Evolutionary conservation across 345 rosid genomes (phyloP).

Genomic region (Excoecaria agallocha): DNA sequence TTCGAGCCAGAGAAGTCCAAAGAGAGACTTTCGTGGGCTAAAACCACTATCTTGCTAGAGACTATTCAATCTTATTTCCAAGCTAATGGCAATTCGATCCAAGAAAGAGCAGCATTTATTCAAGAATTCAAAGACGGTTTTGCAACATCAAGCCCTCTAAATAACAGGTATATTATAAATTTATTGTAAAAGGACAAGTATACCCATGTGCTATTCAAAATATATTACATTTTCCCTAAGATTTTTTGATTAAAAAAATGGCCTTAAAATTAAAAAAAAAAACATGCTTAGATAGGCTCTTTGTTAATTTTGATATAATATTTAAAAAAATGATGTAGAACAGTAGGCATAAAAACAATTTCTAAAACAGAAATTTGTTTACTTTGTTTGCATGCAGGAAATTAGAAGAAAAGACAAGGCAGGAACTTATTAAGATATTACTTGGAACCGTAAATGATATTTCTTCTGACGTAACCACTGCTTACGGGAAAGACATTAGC

Average conservation of each 20-base stretch:
- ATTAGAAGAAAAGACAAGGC: slow-evolving; percentile 28
- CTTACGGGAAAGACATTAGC: slow-evolving; percentile 56
- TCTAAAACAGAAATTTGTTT: background rate
- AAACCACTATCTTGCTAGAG: slow-evolving; percentile 50
- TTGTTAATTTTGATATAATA: no score
- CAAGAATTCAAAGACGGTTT: slow-evolving; percentile 39
- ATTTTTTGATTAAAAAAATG: no score
- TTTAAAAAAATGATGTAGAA: no score
- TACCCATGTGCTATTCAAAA: no score
- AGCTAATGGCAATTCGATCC: slow-evolving; percentile 13
- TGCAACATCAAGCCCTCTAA: slow-evolving; percentile 19
- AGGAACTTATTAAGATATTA: slow-evolving; percentile 41
- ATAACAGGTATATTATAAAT: slow-evolving; percentile 38
- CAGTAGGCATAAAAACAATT: no score
- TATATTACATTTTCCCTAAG: no score
- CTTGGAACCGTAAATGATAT: slow-evolving; percentile 54
- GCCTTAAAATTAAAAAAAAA: no score
- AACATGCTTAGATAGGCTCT: no score
- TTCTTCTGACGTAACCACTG: slow-evolving; percentile 52
- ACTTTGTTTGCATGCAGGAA: slow-evolving; percentile 26
- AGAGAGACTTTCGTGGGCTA: slow-evolving; percentile 86
- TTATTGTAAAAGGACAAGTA: background rate
- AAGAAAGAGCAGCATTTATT: slow-evolving; percentile 45
- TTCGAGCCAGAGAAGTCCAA: slow-evolving; percentile 66
- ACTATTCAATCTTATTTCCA: slow-evolving; percentile 38